Percentiles rank a stretch among this genome's conserved stretches.
phyloP scores from a whole-genome alignment of 2,329 filamentous ascomycete species.

The Mariannaea elegans region DNA sequence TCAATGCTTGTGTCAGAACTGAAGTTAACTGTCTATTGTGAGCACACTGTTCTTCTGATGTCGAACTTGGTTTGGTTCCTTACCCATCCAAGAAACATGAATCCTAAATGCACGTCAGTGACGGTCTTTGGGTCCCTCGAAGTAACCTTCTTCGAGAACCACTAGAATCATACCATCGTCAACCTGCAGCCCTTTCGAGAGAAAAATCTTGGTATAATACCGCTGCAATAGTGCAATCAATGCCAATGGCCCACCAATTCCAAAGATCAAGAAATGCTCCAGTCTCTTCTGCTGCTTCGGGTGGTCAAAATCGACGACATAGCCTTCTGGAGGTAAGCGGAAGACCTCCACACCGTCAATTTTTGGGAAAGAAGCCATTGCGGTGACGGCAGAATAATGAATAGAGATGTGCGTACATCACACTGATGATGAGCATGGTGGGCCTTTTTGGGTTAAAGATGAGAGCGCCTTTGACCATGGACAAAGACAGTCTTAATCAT shows the following conservation, averaged over 20 bases:
- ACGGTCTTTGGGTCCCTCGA: no score
- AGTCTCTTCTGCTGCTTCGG: conserved; percentile 18
- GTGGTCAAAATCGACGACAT: conserved; percentile 24
- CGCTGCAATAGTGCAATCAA: conserved; percentile 38
- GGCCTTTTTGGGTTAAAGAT: background rate
- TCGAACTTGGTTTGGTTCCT: background rate
- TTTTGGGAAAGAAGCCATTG: conserved; percentile 29
- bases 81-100: conserved; percentile 42
- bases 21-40: conserved; percentile 16
- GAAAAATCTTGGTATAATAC: conserved; percentile 44
- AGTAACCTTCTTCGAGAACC: no score
- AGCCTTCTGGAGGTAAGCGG: conserved; percentile 39
- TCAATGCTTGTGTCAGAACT: conserved; percentile 27
- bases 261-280: conserved; percentile 36
- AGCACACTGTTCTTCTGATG: background rate
- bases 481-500: background rate
- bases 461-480: background rate
- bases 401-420: background rate
- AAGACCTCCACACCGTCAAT: conserved; percentile 39
- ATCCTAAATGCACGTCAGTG: conserved; percentile 17
- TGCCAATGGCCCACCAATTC: conserved; percentile 36
- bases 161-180: conserved; percentile 33
- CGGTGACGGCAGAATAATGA: background rate
- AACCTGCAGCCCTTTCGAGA: conserved; percentile 35
- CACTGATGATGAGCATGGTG: background rate